Evolutionary conservation across 2,329 filamentous ascomycete genomes (phyloP).

Genomic region (Cordyceps cicadae): DNA sequence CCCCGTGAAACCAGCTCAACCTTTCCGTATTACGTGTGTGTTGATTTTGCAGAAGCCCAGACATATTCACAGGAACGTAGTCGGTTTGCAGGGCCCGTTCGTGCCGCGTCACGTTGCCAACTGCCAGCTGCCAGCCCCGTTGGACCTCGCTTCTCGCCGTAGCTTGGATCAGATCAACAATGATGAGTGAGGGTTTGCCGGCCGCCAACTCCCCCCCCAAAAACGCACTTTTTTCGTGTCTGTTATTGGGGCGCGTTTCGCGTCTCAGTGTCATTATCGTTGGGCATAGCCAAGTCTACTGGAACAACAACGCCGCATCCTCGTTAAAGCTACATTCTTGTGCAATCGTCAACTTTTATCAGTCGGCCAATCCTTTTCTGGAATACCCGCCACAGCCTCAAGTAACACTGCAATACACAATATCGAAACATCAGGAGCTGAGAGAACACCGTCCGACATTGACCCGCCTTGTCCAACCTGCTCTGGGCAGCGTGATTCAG

Average conservation of each 20-base stretch:
- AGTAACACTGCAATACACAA: background rate
- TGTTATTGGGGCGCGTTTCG: conserved; percentile 8
- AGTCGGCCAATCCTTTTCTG: background rate
- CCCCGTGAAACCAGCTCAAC: background rate
- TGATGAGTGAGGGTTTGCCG: background rate
- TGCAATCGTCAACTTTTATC: too few species aligned
- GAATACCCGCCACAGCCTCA: background rate
- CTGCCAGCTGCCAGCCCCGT: conserved; percentile 5
- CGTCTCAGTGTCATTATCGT: background rate
- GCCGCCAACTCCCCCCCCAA: background rate
- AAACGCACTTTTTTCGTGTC: conserved; percentile 1
- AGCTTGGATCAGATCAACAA: background rate
- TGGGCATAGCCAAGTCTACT: background rate
- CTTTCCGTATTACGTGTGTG: background rate
- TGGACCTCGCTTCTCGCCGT: background rate
- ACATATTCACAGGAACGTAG: background rate
- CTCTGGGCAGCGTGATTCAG: background rate
- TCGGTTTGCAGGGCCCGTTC: background rate
- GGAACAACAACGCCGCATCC: background rate
- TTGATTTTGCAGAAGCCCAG: too few species aligned
- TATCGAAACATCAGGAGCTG: background rate
- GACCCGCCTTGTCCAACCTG: background rate
- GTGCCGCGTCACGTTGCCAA: background rate
- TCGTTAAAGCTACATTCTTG: background rate
- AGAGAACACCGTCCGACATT: background rate